Evolutionary conservation across 805 yeast species (phyloP), one percentile per base, ranked within the genome.

Genomic region (Wickerhamiella brachini): DNA sequence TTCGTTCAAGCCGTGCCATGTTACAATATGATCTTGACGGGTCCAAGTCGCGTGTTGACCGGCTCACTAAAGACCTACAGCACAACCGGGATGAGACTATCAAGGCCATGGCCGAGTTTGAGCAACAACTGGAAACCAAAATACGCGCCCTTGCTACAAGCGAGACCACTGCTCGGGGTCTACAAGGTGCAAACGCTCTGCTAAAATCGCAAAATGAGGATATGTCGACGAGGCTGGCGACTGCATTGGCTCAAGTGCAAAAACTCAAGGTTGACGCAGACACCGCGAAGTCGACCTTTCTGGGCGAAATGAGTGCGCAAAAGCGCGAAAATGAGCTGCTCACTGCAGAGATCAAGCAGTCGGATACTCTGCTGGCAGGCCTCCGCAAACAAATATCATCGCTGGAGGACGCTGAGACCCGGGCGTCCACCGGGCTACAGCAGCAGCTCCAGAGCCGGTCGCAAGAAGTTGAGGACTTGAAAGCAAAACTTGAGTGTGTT

Each of bases 221-320:
- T 2, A 57, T 70, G 4, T 63, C 73, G 1, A 53, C 64, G 7
- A 66, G 66, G 46, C 61, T 74, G 55, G 74, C 80, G 53, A 64
- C 69, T 47, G 59, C 77, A 5, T 61, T 76, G 24, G 56, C 69
- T 1, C 70, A 76, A 50, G 63, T 78, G 23, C 76, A 75, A 55
- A 67, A 71, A 3, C 61, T 81, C 24, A 72, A 71, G 22, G 78
- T 73, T 55, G 68, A 72, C 24, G 55, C 68, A 12, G 63, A 71
- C 1, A 52, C 62, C 1, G 71, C 71, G 39, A 74, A 78, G 55
- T 77, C 73, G 37, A 76, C 73, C 38, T 79, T 78, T 58, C 56
- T 73, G 18, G 73, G 74, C 31, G 88, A 82, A 59, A 74, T 80
- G 66, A 63, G 77, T 1, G 65, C 77, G 45, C 85, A 82, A 62